Conservation (phyloP, 2,329 filamentous ascomycete species). For the Colletotrichum coccodes region DNA sequence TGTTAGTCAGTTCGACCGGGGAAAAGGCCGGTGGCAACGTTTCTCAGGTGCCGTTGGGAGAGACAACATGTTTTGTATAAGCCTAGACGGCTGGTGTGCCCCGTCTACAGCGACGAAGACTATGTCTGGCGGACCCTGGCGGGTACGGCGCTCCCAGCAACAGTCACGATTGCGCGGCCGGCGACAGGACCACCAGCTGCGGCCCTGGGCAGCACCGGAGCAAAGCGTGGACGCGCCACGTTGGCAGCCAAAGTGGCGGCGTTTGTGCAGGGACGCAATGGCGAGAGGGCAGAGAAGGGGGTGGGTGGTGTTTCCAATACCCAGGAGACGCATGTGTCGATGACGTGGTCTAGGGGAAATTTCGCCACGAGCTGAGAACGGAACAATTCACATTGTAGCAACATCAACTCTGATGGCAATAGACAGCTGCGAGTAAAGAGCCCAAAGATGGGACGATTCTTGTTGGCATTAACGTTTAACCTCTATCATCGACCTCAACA, state of each 20-base stretch:
- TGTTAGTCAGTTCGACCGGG: conserved; percentile 6
- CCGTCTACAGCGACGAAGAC: neutral
- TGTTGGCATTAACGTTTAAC: neutral
- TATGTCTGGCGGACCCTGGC: neutral
- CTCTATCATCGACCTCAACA: neutral
- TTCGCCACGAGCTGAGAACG: neutral
- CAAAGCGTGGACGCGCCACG: too few relatives aligned
- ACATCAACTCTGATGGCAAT: neutral
- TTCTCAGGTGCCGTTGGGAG: neutral
- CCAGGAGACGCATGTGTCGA: neutral
- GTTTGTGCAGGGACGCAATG: too few relatives aligned
- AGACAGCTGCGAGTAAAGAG: too few relatives aligned
- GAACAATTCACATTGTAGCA: neutral
- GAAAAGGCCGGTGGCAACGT: neutral
- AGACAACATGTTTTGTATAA: neutral
- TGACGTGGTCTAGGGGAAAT: neutral
- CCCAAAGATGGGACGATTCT: too few relatives aligned
- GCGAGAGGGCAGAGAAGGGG: too few relatives aligned
- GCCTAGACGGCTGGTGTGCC: neutral
- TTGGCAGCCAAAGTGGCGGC: too few relatives aligned
- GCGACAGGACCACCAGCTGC: too few relatives aligned
- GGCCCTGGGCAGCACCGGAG: too few relatives aligned
- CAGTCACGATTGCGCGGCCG: too few relatives aligned
- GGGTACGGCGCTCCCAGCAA: too few relatives aligned
- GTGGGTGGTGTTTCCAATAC: neutral